Evolutionary conservation across 164 flowering plant species (phyloP).

Genomic region (Magnolia kwangsiensis): DNA sequence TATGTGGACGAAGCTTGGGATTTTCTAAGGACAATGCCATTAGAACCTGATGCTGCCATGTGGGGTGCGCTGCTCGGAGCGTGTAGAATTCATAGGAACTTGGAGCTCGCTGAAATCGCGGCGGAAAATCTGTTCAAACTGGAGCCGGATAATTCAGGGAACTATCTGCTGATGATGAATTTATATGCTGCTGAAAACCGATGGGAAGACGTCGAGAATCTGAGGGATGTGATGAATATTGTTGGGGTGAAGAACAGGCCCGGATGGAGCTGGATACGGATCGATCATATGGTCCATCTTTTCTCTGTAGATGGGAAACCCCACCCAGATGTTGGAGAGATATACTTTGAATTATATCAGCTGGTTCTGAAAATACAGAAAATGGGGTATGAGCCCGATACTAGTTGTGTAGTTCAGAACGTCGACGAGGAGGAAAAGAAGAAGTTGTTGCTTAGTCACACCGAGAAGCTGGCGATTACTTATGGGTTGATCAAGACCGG

Average conservation of each 20-base stretch:
- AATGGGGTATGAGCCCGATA: conserved; percentile 54
- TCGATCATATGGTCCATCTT: conserved; percentile 38
- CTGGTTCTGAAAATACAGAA: conserved; percentile 49
- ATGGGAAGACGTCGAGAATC: conserved; percentile 50
- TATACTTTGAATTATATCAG: conserved; percentile 54
- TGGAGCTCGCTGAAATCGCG: conserved; percentile 52
- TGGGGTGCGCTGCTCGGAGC: conserved; percentile 70
- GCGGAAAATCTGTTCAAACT: conserved; percentile 43
- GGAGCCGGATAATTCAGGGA: conserved; percentile 59
- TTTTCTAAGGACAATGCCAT: conserved; percentile 51
- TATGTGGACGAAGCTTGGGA: conserved; percentile 70
- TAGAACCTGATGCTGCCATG: conserved; percentile 51
- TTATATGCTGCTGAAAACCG: conserved; percentile 36
- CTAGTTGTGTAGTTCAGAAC: conserved; percentile 43
- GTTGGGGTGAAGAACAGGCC: conserved; percentile 28
- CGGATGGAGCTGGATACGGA: conserved; percentile 60
- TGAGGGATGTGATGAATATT: conserved; percentile 35
- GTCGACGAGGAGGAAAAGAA: conserved; percentile 46
- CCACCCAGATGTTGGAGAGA: conserved; percentile 53
- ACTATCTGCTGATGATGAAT: conserved; percentile 49
- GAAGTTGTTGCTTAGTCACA: conserved; percentile 45
- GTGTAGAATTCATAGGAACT: conserved; percentile 37
- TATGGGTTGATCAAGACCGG: conserved; percentile 48
- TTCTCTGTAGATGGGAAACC: conserved; percentile 38
- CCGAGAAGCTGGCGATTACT: conserved; percentile 66